Conservation (phyloP, 2,329 filamentous ascomycete species). For the Phaeomoniella chlamydospora region DNA sequence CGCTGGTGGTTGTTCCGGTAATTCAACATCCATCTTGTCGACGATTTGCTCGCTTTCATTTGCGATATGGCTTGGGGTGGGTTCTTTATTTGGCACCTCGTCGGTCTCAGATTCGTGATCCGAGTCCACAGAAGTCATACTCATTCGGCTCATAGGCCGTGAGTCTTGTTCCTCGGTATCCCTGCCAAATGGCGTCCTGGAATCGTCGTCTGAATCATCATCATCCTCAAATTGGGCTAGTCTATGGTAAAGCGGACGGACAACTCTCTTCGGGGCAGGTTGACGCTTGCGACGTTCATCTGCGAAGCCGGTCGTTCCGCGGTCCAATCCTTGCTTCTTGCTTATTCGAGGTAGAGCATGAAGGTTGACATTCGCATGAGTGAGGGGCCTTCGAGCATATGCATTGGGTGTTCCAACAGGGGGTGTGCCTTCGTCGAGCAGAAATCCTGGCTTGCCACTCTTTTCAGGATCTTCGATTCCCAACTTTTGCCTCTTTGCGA, state of each 20-base stretch:
- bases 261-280: conserved; percentile 46
- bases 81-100: background rate
- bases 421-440: conserved; percentile 47
- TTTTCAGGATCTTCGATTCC: conserved; percentile 60
- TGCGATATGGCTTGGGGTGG: background rate
- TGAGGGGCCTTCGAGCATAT: conserved; percentile 23
- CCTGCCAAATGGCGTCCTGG: conserved; percentile 47
- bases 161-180: conserved; percentile 82
- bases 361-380: conserved; percentile 35
- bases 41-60: background rate
- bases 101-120: conserved; percentile 34
- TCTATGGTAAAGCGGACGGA: conserved; percentile 67
- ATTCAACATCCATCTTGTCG: background rate
- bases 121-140: conserved; percentile 35
- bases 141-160: conserved; percentile 59
- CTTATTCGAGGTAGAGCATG: conserved; percentile 60
- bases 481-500: conserved; percentile 62
- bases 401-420: conserved; percentile 48
- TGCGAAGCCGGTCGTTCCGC: conserved; percentile 48
- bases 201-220: conserved; percentile 79
- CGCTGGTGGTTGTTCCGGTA: background rate
- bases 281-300: conserved; percentile 50
- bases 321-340: conserved; percentile 45
- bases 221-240: conserved; percentile 60
- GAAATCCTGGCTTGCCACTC: conserved; percentile 38